Conservation (phyloP, 1,139 yeast genomes). For the Blastobotrys capitulatus region DNA sequence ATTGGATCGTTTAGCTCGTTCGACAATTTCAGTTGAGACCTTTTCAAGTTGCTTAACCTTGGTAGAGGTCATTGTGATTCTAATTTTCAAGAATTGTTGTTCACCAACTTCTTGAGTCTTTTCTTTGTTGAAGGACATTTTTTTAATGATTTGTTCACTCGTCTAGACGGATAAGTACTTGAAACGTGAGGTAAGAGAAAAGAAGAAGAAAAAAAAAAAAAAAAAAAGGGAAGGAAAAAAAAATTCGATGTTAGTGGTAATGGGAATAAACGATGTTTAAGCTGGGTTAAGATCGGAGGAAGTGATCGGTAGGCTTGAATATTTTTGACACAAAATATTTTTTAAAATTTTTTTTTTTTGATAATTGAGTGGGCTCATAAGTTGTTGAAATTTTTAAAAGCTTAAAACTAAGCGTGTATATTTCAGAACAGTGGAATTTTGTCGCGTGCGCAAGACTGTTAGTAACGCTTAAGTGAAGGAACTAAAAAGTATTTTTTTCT, state of each 20-base stretch:
- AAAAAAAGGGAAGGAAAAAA: background rate
- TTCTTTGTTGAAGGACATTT: conserved; percentile 39
- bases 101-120: conserved; percentile 73
- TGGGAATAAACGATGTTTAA: background rate
- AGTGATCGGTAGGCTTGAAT: background rate
- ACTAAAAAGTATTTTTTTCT: no score
- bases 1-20: conserved; percentile 77
- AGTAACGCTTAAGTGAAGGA: no score
- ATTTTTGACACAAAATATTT: background rate
- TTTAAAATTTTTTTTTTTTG: background rate
- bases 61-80: conserved; percentile 99
- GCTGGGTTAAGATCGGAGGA: background rate
- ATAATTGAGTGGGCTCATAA: background rate
- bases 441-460: background rate
- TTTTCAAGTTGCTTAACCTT: conserved; percentile 98
- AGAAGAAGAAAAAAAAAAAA: conserved; percentile 1
- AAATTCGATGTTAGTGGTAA: background rate
- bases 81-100: conserved; percentile 91
- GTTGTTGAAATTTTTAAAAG: background rate
- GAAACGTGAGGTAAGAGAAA: conserved; percentile 8
- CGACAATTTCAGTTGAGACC: conserved; percentile 81
- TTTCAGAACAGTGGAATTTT: background rate
- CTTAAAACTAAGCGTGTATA: background rate
- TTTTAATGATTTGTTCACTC: conserved; percentile 14
- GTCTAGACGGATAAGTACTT: conserved; percentile 14